A percentile compares a stretch with the other conserved stretches of the same genome.
Conservation (phyloP, 176 grass and related monocot species). For the Neostapfia colusana region DNA sequence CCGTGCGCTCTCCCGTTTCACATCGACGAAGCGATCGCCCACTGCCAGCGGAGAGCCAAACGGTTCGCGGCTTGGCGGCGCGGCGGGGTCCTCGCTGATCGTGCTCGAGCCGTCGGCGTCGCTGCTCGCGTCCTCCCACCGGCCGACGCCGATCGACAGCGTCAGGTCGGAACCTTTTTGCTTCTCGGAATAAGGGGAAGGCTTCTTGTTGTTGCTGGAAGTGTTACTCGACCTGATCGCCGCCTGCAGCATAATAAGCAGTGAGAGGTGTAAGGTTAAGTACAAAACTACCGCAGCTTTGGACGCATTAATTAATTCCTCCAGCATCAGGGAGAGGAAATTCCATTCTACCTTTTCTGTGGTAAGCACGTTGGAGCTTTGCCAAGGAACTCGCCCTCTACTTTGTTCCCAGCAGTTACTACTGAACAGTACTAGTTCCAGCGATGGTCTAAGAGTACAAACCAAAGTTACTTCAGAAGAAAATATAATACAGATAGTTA, state of each 20-base stretch:
- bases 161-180: constrained; percentile 37
- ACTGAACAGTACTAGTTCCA: constrained; percentile 41
- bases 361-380: not conserved
- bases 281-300: not conserved
- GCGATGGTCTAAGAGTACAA: constrained; percentile 30
- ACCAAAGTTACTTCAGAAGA: not conserved
- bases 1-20: not conserved
- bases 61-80: not conserved
- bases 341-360: constrained; percentile 18
- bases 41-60: constrained; percentile 13
- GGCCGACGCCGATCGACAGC: constrained; percentile 49
- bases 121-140: constrained; percentile 35
- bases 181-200: too few relatives aligned
- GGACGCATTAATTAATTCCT: not conserved
- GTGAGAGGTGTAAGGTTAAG: not conserved
- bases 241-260: constrained; percentile 18
- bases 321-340: not conserved
- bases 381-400: constrained; percentile 29
- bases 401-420: constrained; percentile 47
- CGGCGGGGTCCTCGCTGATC: constrained; percentile 38
- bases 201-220: not conserved
- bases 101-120: constrained; percentile 45
- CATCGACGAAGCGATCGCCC: not conserved
- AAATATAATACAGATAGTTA: not conserved
- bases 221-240: not conserved